Evolutionary conservation across 2,329 filamentous ascomycete genomes (phyloP).

Genomic region (Claviceps sp.): DNA sequence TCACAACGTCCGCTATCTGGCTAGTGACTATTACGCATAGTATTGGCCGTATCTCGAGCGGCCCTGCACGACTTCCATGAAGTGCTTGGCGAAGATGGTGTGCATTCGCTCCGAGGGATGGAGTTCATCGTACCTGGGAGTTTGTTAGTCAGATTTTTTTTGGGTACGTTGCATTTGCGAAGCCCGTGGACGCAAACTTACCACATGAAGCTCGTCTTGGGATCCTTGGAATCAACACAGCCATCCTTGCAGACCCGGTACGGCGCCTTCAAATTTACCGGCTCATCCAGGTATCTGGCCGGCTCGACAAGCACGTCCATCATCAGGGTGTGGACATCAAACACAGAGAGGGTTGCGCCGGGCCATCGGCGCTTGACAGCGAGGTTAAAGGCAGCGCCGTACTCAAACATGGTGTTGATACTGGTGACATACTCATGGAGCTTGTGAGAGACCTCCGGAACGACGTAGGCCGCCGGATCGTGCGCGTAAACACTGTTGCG

Average conservation of each 20-base stretch:
- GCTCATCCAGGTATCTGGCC: constrained; percentile 44
- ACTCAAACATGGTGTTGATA: constrained; percentile 35
- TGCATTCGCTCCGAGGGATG: constrained; percentile 54
- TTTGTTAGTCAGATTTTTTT: no score
- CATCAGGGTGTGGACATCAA: constrained; percentile 53
- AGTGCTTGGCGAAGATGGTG: constrained; percentile 26
- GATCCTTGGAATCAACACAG: constrained; percentile 19
- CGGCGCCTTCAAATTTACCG: constrained; percentile 47
- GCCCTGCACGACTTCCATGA: constrained; percentile 26
- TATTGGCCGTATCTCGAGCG: constrained; percentile 26
- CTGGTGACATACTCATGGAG: constrained; percentile 32
- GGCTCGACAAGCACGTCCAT: constrained; percentile 52
- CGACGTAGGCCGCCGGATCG: constrained; percentile 32
- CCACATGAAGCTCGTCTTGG: constrained; percentile 54
- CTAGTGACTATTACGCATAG: constrained; percentile 7
- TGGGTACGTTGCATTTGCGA: no score
- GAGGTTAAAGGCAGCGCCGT: constrained; percentile 34
- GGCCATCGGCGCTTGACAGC: constrained; percentile 34
- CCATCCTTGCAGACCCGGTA: constrained; percentile 37
- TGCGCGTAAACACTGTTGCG: constrained; percentile 27
- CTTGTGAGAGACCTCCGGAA: constrained; percentile 30
- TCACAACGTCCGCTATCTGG: no score
- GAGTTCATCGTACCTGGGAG: constrained; percentile 44
- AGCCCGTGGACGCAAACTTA: constrained; percentile 17
- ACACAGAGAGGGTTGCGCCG: constrained; percentile 48